Evolutionary conservation across 305 asterid genomes (phyloP).

Genomic region (Lippia alba): DNA sequence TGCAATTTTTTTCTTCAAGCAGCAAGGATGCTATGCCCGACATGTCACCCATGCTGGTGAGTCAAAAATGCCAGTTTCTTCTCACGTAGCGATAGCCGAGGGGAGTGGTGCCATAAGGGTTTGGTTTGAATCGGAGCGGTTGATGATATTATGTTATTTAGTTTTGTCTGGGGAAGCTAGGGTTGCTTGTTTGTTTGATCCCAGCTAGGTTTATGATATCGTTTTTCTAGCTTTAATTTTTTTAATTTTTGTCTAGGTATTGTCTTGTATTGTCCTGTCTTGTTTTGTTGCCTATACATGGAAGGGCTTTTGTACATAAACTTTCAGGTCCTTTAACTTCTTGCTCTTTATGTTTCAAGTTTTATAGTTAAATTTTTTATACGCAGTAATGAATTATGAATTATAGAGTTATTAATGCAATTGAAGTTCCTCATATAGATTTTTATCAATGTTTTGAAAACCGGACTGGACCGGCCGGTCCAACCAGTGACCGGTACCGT

Average conservation of each 20-base stretch:
- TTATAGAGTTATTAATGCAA: too few relatives aligned
- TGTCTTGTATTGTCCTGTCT: background rate
- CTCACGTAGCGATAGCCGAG: background rate
- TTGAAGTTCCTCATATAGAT: too few relatives aligned
- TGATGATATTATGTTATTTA: too few relatives aligned
- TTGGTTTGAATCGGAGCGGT: background rate
- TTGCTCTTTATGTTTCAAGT: background rate
- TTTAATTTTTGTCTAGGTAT: too few relatives aligned
- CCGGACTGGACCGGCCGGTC: too few relatives aligned
- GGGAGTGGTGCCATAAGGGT: background rate
- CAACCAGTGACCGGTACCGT: too few relatives aligned
- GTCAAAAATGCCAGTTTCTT: background rate
- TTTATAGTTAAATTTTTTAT: too few relatives aligned
- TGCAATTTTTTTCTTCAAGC: constrained; percentile 28
- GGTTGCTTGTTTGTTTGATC: background rate
- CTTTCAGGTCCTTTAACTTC: background rate
- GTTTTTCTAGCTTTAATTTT: background rate
- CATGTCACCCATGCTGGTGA: background rate
- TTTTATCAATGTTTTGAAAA: too few relatives aligned
- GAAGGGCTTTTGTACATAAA: background rate
- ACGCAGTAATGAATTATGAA: too few relatives aligned
- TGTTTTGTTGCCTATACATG: background rate
- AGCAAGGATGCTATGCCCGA: background rate
- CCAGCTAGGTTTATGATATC: background rate
- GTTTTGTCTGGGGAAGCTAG: background rate